Evolutionary conservation across 805 yeast species (phyloP), one percentile per base, ranked within the genome.

Genomic region (Suhomyces prunicola): DNA sequence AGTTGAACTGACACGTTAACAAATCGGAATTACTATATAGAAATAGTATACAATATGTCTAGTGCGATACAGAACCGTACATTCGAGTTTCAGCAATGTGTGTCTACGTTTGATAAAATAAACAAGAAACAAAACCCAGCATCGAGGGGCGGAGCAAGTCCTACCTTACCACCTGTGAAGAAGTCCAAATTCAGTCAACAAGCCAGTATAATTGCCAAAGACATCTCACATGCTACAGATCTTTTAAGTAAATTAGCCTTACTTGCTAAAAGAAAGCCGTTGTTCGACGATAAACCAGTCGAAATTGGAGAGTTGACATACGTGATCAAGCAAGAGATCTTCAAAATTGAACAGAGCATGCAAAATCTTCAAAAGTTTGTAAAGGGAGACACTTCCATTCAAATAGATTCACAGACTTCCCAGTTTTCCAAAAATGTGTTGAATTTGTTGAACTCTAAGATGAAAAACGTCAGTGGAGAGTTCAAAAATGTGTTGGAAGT

Each of bases 271-370:
- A 78, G 91, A 60, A 92, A 91, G 66, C 96, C 97, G 17, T 71
- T 93, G 65, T 90, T 94, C 59, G 97, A 92, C 64, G 99, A 94
- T 70, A 86, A 88, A 59, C 97, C 98, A 0, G 86, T 90, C 13
- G 98, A 94, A 65, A 90, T 94, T 57, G 89, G 92, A 19, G 97
- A 94, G 68, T 76, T 94, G 57, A 92, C 99, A 0, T 88, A 86
- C 60, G 86, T 91, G 42, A 85, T 87, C 55, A 88, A 87, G 57
- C 97, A 94, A 68, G 96, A 88, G 63, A 85, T 94, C 48, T 85
- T 91, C 65, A 83, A 84, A 58, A 84, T 94, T 57, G 96, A 89
- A 63, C 84, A 86, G 62, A 79, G 79, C 56, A 78, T 88, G 58
- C 84, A 84, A 61, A 82, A 76, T 51, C 72, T 87, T 54, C 90